A percentile compares a stretch with the other conserved stretches of the same genome.
These are phyloP conservation scores for Syzygium malaccense DNA, from an alignment of 441 rosid genomes.

Conservation along the genomic window DNA sequence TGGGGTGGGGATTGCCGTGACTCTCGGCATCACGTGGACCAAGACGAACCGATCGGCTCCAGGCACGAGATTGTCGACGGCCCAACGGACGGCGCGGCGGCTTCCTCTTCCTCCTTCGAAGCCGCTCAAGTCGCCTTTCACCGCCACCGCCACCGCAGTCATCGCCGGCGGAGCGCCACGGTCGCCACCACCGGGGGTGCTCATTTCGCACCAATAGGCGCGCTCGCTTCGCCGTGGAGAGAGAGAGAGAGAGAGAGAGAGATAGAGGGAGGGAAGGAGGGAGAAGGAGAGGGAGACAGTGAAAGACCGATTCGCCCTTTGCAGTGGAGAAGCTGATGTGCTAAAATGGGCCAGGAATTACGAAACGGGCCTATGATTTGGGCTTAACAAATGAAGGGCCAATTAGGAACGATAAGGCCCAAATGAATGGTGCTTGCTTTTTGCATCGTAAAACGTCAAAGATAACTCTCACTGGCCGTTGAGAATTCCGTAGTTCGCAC, in stretches of 20 bases:
- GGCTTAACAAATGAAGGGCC: not conserved
- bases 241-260: not conserved
- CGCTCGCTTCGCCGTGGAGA: not conserved
- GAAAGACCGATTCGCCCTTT: not conserved
- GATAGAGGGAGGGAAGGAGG: not conserved
- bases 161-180: slow-evolving; percentile 6
- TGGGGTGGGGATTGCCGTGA: slow-evolving; percentile 67
- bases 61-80: slow-evolving; percentile 43
- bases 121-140: slow-evolving; percentile 38
- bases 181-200: not conserved
- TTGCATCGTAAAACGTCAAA: too few species aligned
- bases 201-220: not conserved
- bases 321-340: not conserved
- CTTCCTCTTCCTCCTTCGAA: slow-evolving; percentile 56
- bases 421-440: not conserved
- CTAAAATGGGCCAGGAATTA: not conserved
- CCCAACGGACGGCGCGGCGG: slow-evolving; percentile 84
- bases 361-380: not conserved
- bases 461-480: too few species aligned
- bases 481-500: too few species aligned
- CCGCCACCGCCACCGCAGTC: slow-evolving; percentile 59
- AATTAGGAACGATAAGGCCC: not conserved
- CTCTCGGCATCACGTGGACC: slow-evolving; percentile 63
- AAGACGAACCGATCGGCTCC: slow-evolving; percentile 47
- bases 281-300: not conserved